These are phyloP conservation scores for Oryza coarctata DNA, from an alignment of 176 grass and related monocot species.

Conservation along the genomic window DNA sequence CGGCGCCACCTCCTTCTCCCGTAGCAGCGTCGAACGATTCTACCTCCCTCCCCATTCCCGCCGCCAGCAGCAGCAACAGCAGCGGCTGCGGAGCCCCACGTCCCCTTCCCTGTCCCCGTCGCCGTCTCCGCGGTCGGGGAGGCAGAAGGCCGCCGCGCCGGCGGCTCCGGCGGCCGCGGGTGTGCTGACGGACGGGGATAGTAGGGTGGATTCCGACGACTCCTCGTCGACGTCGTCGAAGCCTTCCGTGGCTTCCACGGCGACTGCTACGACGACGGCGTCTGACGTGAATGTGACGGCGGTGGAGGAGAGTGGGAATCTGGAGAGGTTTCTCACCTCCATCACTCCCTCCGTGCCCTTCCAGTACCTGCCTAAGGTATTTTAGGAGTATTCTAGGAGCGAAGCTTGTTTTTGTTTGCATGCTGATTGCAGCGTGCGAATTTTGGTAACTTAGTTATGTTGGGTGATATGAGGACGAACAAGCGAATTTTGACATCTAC, in stretches of 20 bases:
- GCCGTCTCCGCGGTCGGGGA: conserved; percentile 35
- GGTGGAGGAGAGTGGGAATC: conserved; percentile 52
- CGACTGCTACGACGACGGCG: background rate
- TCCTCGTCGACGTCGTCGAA: conserved; percentile 59
- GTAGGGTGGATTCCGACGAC: conserved; percentile 60
- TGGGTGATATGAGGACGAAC: too few species aligned
- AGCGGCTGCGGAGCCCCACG: conserved; percentile 49
- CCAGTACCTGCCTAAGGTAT: conserved; percentile 63
- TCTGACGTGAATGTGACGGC: conserved; percentile 9
- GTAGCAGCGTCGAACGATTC: conserved; percentile 49
- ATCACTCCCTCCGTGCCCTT: conserved; percentile 68
- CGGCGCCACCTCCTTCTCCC: conserved; percentile 54
- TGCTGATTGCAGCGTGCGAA: background rate
- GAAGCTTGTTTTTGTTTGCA: background rate
- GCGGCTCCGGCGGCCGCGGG: background rate
- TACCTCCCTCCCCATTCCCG: conserved; percentile 67
- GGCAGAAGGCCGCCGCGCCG: conserved; percentile 28
- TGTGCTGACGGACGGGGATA: conserved; percentile 31
- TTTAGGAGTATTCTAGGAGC: background rate
- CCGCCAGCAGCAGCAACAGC: conserved; percentile 51
- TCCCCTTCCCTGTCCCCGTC: conserved; percentile 38
- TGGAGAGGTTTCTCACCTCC: conserved; percentile 74
- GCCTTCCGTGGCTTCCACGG: conserved; percentile 45
- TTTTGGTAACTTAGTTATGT: background rate
- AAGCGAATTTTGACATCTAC: background rate